phyloP scores from a whole-genome alignment of 768 basidiomycete species.

The Tubosaeta brunneosetosa region DNA sequence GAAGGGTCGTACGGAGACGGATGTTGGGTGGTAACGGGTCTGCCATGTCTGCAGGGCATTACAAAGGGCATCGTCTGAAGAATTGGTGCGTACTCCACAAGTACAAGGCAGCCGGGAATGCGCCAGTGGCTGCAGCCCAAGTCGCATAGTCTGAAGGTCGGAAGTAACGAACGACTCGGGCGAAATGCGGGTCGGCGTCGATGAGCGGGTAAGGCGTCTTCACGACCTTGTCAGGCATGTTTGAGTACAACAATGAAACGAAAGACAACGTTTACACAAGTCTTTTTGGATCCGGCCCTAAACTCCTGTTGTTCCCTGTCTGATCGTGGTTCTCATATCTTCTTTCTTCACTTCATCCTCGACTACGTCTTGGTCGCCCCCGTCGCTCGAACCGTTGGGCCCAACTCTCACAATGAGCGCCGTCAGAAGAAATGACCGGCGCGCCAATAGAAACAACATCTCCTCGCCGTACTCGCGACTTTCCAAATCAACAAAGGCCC shows the following conservation, averaged over 20 bases:
- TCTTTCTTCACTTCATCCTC: constrained; percentile 14
- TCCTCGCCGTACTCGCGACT: constrained; percentile 58
- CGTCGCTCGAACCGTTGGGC: constrained; percentile 6
- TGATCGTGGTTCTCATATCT: constrained; percentile 22
- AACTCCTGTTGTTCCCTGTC: constrained; percentile 17
- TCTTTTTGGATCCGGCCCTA: constrained; percentile 28
- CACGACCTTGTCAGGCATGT: constrained; percentile 44
- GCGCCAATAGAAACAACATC: constrained; percentile 31
- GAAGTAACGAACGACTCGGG: constrained; percentile 85
- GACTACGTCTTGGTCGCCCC: neutral
- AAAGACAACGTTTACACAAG: neutral
- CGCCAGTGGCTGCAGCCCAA: constrained; percentile 77
- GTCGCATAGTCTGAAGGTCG: constrained; percentile 81
- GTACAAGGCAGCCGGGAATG: constrained; percentile 76
- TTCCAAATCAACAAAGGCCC: constrained; percentile 18
- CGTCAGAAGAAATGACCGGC: constrained; percentile 44
- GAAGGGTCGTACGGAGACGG: constrained; percentile 37
- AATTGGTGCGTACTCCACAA: constrained; percentile 63
- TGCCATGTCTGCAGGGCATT: constrained; percentile 37
- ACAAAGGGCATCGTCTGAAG: constrained; percentile 4
- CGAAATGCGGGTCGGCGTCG: constrained; percentile 88
- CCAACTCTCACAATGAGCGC: constrained; percentile 46
- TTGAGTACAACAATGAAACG: constrained; percentile 5
- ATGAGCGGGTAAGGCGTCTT: constrained; percentile 82
- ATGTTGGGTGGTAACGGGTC: constrained; percentile 37